phyloP scores from a whole-genome alignment of 169 alveolate genomes.

The Plasmodium knowlesi region DNA sequence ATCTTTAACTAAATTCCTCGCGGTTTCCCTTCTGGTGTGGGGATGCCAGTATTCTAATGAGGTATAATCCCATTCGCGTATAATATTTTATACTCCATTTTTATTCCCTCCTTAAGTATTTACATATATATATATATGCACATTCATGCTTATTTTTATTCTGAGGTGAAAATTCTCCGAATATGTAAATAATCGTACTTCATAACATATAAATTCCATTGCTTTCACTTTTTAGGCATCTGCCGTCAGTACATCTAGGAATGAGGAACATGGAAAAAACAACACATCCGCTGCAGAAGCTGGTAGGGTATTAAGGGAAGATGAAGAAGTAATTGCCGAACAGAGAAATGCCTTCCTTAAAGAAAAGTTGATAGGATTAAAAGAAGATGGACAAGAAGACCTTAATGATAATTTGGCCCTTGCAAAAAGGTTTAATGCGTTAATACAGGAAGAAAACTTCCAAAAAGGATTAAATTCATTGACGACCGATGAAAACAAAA shows the following conservation, averaged over 20 bases:
- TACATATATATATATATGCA: neutral
- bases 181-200: neutral
- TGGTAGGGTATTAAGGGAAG: neutral
- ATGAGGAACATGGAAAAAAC: neutral
- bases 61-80: neutral
- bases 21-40: slow-evolving; percentile 2
- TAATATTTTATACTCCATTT: neutral
- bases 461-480: slow-evolving; percentile 2
- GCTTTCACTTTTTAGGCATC: neutral
- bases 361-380: neutral
- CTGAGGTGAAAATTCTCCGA: neutral
- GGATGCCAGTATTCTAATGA: slow-evolving; percentile 1
- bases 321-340: neutral
- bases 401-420: neutral
- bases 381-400: neutral
- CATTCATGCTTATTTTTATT: neutral
- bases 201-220: neutral
- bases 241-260: neutral
- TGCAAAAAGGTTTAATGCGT: neutral
- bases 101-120: neutral
- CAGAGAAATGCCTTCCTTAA: neutral
- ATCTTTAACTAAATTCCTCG: neutral
- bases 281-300: neutral
- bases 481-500: neutral
- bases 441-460: neutral